Evolutionary conservation across 1,284 basidiomycete species (phyloP), one percentile per base, ranked within the genome.

Genomic region (Malassezia sp.): DNA sequence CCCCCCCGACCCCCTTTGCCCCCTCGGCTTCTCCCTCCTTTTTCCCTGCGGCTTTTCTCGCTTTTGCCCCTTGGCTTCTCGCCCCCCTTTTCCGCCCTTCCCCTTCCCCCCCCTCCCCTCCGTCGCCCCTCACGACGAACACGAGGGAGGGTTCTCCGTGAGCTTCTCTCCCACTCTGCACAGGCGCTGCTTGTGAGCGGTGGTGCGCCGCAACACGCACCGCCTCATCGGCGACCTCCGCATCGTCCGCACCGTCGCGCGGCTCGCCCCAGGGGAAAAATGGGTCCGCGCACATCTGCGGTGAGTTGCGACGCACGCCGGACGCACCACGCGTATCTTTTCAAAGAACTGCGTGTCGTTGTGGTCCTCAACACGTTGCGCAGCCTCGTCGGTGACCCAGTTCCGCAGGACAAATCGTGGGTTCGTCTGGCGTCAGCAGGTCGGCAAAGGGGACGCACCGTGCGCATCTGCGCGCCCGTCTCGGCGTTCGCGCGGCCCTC

Each of bases 231-330:
- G 11, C 54, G 52, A 79, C 76, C 78, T 78, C 76, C 78, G 79
- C 53, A 73, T 75, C 22, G 76, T 77, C 69, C 78, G 79, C 59
- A 71, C 73, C 75, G 27, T 57, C 52, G n/a, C 70, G 49, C 73
- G 71, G 21, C 70, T 70, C 55, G 5, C 53, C 60, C 56, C 55
- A 63, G 21, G 53, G 56, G 10, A 62, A 46, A 28, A 62, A 69
- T 1, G 66, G 66, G 4, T 46, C 26, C 10, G 53, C 39, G 23
- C 62, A 58, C 57, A 63, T 61, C n/a, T n/a, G n/a, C n/a, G n/a
- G n/a, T n/a, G n/a, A n/a, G n/a, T n/a, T n/a, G 38, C 51, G 42
- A 22, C 67, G 50, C 39, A 67, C 62, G 15, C 53, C 48, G n/a
- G n/a, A n/a, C n/a, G n/a, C n/a, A n/a, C n/a, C n/a, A n/a, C n/a